Base-by-base conservation (phyloP, 2,329 filamentous ascomycete genomes). In the Helotiales sp. region DNA sequence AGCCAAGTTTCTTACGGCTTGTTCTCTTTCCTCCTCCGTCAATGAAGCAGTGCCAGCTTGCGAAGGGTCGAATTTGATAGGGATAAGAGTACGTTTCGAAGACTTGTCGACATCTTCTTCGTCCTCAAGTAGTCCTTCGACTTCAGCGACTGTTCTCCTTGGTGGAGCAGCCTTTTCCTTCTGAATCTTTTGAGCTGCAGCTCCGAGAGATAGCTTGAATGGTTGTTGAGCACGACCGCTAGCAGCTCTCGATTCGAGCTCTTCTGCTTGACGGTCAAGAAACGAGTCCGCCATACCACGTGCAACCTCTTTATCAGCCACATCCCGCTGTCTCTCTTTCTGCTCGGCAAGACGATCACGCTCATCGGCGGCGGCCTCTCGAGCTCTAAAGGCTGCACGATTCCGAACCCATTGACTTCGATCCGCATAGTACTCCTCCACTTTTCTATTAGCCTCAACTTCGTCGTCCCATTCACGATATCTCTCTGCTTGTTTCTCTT, bases 81-180 rank as follows among this genome's bases (percentile, higher is more conserved):
- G 90, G 33, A 95, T 81, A 52, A 96, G 86, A 57, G 87, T 88
- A 7, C 91, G 85, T 74, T 88, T 90, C 5, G 84, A 83, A 22
- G 82, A 81, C 50, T 81, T 77, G 50, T 89, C 84, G n/a, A 79
- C 78, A 62, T 95, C 90, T 70, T 98, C 95, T 73, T 98, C 95
- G 73, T 98, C 93, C 75, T 98, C 95, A 63, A 99, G 80, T 0
- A 99, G 80, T 30, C 91, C 91, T 77, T 98, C 95, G 55, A 99
- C 91, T 71, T 99, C 95, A 56, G 92, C 92, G 61, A 96, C 88
- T 0, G 91, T 96, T 60, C 92, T 88, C 59, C 90, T 84, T 57
- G 83, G 79, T 0, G 83, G 77, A 13, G 80, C 79, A 38, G 79
- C 78, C 52, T 83, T 75, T 56, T 81, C 79, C 54, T 83, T 75